phyloP scores from a whole-genome alignment of 805 yeast species.

The Barnettozyma botsteinii region DNA sequence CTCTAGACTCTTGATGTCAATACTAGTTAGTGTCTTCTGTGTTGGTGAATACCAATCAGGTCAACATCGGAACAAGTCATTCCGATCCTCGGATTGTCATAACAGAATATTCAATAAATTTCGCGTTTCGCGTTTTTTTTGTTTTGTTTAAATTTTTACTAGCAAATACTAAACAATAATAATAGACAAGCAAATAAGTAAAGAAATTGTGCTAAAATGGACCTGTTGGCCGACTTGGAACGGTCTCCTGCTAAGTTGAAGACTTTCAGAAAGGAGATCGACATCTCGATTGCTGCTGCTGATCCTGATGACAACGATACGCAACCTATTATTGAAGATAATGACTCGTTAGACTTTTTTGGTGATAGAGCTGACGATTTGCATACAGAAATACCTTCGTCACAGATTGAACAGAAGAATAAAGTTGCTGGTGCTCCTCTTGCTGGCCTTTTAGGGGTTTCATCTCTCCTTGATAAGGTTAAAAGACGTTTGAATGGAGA shows the following conservation, averaged over 20 bases:
- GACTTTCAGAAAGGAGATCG: conserved; percentile 20
- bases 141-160: no score
- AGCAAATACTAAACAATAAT: no score
- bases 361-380: not conserved
- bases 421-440: not conserved
- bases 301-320: conserved; percentile 1
- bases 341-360: not conserved
- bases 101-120: no score
- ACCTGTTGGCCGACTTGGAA: conserved; percentile 20
- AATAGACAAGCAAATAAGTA: no score
- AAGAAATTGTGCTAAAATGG: conserved; percentile 20
- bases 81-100: no score
- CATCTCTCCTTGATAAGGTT: conserved; percentile 13
- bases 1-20: no score
- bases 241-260: conserved; percentile 7
- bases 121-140: no score
- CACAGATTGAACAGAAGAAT: not conserved
- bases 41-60: no score
- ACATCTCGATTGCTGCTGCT: conserved; percentile 2
- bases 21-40: no score
- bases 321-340: conserved; percentile 1
- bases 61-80: no score
- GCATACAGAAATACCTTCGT: not conserved
- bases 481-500: conserved; percentile 18
- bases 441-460: conserved; percentile 5